Evolutionary conservation across 768 basidiomycete species (phyloP).

Genomic region (Russula emetica): DNA sequence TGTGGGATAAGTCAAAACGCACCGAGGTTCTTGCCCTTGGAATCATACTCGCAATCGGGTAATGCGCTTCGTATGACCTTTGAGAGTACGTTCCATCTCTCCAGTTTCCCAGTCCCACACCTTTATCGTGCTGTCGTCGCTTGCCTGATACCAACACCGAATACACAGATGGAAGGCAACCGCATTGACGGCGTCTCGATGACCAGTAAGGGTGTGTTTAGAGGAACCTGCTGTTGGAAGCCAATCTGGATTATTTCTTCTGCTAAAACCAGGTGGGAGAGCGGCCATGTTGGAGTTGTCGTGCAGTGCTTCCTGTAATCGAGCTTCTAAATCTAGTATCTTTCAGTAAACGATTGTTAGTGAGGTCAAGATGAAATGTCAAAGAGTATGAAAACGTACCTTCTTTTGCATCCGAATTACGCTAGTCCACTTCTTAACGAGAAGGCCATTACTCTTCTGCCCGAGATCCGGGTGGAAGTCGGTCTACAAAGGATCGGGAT

Average conservation of each 20-base stretch:
- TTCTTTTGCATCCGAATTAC: slow-evolving; percentile 31
- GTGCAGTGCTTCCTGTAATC: slow-evolving; percentile 47
- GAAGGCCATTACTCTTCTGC: slow-evolving; percentile 28
- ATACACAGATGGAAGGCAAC: slow-evolving; percentile 56
- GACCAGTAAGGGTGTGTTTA: slow-evolving; percentile 45
- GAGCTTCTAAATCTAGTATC: slow-evolving; percentile 60
- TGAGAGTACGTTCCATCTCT: slow-evolving; percentile 54
- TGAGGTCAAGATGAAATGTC: not conserved
- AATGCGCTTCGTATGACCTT: slow-evolving; percentile 56
- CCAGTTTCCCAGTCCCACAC: slow-evolving; percentile 64
- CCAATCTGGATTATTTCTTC: slow-evolving; percentile 46
- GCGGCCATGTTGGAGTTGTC: slow-evolving; percentile 41
- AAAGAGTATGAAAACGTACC: slow-evolving; percentile 7
- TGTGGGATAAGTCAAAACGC: slow-evolving; percentile 11
- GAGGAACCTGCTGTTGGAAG: slow-evolving; percentile 42
- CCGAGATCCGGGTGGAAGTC: slow-evolving; percentile 34
- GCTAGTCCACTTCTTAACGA: slow-evolving; percentile 30
- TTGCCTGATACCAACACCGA: slow-evolving; percentile 48
- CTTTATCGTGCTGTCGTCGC: slow-evolving; percentile 53
- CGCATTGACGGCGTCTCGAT: slow-evolving; percentile 43
- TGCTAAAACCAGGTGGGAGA: slow-evolving; percentile 33
- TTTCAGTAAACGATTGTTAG: slow-evolving; percentile 28
- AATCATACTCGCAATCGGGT: slow-evolving; percentile 56
- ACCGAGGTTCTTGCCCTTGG: slow-evolving; percentile 51
- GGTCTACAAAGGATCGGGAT: slow-evolving; percentile 25